Base-by-base conservation (phyloP, 257 asterid genomes). In the Scutellaria minor region DNA sequence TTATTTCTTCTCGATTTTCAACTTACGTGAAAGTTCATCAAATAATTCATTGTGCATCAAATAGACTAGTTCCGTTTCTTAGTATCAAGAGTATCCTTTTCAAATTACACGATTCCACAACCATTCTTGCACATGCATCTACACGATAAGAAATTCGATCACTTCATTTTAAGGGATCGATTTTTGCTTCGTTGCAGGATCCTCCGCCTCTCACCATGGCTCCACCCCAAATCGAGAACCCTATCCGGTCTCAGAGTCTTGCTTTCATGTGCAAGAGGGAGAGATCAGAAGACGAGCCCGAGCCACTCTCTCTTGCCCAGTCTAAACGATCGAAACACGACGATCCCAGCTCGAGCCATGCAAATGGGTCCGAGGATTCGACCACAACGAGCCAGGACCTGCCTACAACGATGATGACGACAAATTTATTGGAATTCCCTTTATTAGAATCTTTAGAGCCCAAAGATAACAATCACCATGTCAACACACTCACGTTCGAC, bases 311-410 rank as follows among this genome's bases (percentile, higher is more conserved):
- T n/a, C 69, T 88, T 70, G 66, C 85, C 39, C 95, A 83, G 57
- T 70, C 79, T 60, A 94, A 94, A 75, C 79, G 96, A 73, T 80
- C 93, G 6, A 94, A 89, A 79, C 85, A 58, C 4, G 92, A 89
- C 5, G 91, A 88, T 57, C 97, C 97, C 13, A 94, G 80, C 95
- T 87, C 90, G 6, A 85, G 95, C 90, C 82, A 85, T 54, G 95
- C 97, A 13, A 91, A 94, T 41, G 99, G 98, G 37, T 94, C 99
- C 1, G 95, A 94, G 65, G 97, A 94, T 58, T 94, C 99, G 7
- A 94, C 97, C 55, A 91, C 97, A 1, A 94, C 97, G 7, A 87
- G 96, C 82, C 95, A 84, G 67, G 96, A 87, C 39, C 93, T 89
- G 41, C 66, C 88, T 27, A 64, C 84, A 73, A 82, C 11, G 84